phyloP scores from a whole-genome alignment of 2,329 filamentous ascomycete species.

The Clarireedia sp. region DNA sequence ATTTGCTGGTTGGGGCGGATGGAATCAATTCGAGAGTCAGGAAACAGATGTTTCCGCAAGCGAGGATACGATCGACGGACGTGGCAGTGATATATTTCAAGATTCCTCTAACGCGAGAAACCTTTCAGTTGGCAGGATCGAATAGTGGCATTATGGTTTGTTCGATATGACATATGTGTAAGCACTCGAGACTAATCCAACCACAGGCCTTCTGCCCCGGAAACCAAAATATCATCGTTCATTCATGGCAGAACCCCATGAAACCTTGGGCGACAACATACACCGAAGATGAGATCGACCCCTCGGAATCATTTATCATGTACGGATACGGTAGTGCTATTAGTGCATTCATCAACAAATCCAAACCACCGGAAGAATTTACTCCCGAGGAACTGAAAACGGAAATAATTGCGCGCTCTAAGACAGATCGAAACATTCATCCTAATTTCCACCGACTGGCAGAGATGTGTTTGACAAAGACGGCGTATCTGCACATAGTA shows the following conservation, averaged over 20 bases:
- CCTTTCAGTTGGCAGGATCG: constrained; percentile 15
- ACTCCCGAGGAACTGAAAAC: constrained; percentile 20
- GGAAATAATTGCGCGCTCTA: constrained; percentile 17
- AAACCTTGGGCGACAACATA: constrained; percentile 19
- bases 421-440: constrained; percentile 14
- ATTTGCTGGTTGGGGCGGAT: constrained; percentile 48
- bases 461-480: constrained; percentile 17
- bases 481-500: constrained; percentile 19
- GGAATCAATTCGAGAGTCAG: constrained; percentile 44
- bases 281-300: constrained; percentile 16
- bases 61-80: constrained; percentile 14
- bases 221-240: constrained; percentile 25
- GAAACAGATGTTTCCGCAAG: constrained; percentile 25
- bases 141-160: constrained; percentile 20
- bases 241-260: constrained; percentile 22
- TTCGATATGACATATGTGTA: neutral
- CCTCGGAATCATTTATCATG: constrained; percentile 27
- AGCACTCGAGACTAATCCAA: neutral
- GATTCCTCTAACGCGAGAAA: constrained; percentile 22
- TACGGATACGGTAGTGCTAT: constrained; percentile 21
- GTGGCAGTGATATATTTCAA: constrained; percentile 26
- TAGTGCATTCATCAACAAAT: constrained; percentile 18
- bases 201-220: constrained; percentile 18
- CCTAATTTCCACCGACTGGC: constrained; percentile 17
- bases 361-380: constrained; percentile 15